phyloP scores from a whole-genome alignment of 2,329 filamentous ascomycete species.

The Diaporthe ilicicola region DNA sequence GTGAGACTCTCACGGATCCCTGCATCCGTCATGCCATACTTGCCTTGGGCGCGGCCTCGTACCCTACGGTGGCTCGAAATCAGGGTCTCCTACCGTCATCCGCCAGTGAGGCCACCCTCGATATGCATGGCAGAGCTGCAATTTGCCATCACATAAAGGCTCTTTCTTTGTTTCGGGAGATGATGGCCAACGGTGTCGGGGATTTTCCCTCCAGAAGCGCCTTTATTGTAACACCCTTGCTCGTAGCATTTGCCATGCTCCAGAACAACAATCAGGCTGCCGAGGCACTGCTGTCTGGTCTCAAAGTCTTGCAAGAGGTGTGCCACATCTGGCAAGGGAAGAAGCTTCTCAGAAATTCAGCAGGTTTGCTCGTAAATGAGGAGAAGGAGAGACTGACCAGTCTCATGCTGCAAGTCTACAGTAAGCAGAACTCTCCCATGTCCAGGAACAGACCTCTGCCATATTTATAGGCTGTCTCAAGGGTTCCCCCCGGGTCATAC shows the following conservation, averaged over 20 bases:
- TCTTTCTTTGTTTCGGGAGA: not conserved
- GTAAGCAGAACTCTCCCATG: not conserved
- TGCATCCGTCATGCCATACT: constrained; percentile 36
- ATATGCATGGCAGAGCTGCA: not conserved
- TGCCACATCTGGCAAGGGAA: not conserved
- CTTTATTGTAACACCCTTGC: constrained; percentile 1
- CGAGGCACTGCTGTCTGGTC: not conserved
- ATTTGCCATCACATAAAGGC: not conserved
- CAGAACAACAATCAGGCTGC: not conserved
- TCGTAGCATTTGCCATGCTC: constrained; percentile 15
- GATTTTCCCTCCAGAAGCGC: not conserved
- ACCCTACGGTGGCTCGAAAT: not conserved
- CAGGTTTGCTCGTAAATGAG: not conserved
- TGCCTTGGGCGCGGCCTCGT: constrained; percentile 36
- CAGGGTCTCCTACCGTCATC: not conserved
- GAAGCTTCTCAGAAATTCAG: too few species aligned
- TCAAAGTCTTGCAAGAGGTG: not conserved
- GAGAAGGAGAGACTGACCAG: constrained; percentile 2
- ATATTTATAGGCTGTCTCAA: too few species aligned
- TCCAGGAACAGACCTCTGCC: not conserved
- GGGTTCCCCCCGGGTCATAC: not conserved
- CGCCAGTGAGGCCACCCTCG: not conserved
- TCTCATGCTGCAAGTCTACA: constrained; percentile 11
- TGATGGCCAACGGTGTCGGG: not conserved
- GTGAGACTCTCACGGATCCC: constrained; percentile 33